phyloP scores from a whole-genome alignment of 2,329 filamentous ascomycete species.

The Trichoderma semiorbis region DNA sequence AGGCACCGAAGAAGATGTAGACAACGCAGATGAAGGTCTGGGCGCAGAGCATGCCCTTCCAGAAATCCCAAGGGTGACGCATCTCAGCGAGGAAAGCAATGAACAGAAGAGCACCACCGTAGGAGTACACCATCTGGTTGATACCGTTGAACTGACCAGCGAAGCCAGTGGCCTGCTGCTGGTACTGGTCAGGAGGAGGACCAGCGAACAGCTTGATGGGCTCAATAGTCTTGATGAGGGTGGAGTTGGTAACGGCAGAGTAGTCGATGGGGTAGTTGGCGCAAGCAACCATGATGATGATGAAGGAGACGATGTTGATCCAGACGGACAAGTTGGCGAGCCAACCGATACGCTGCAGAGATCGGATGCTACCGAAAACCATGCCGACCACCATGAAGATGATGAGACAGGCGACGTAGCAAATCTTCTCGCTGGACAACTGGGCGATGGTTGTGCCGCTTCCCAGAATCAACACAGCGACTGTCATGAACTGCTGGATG shows the following conservation, averaged over 20 bases:
- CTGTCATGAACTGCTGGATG: slow-evolving; percentile 12
- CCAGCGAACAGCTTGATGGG: slow-evolving; percentile 1
- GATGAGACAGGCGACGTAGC: slow-evolving; percentile 11
- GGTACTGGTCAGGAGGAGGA: slow-evolving; percentile 4
- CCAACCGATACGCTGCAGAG: slow-evolving; percentile 9
- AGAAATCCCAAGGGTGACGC: slow-evolving; percentile 13
- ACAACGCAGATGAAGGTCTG: slow-evolving; percentile 13
- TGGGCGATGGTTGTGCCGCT: slow-evolving; percentile 8
- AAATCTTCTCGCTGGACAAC: slow-evolving; percentile 6
- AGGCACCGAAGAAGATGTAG: slow-evolving; percentile 16
- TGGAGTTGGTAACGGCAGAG: not conserved
- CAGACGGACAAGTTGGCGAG: slow-evolving; percentile 12
- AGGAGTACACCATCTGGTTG: slow-evolving; percentile 15
- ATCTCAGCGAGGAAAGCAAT: slow-evolving; percentile 14
- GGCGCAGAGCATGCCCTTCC: slow-evolving; percentile 14
- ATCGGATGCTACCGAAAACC: slow-evolving; percentile 10
- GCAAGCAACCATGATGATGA: slow-evolving; percentile 14
- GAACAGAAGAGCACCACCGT: slow-evolving; percentile 10
- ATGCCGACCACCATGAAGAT: slow-evolving; percentile 16
- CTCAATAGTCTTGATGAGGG: not conserved
- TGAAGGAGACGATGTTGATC: slow-evolving; percentile 7
- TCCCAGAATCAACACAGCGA: slow-evolving; percentile 9
- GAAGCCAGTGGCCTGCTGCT: slow-evolving; percentile 12
- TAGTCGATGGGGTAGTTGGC: slow-evolving; percentile 15
- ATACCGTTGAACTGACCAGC: slow-evolving; percentile 13